Evolutionary conservation across 208 protist genomes (phyloP), one percentile per base, ranked within the genome.

Genomic region (Leishmania amazonensis): DNA sequence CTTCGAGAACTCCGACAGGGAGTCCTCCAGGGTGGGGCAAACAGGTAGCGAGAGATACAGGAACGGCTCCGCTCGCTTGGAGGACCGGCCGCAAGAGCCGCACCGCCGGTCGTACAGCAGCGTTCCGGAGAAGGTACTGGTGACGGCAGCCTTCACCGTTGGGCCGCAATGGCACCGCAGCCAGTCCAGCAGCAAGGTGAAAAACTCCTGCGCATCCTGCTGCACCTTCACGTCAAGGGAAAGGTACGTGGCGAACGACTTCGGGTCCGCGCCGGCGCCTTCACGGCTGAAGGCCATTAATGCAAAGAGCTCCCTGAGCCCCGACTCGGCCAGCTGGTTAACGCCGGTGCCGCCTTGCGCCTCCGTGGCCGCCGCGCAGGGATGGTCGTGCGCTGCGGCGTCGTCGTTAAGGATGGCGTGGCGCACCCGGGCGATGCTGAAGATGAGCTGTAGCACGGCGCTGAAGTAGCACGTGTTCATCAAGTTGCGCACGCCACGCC

Each of bases 391-490:
- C 75, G 2, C 70, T n/a, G 67, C 64, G 1, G 58, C 74, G 76
- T 80, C 87, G 31, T 84, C 86, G 15, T 76, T 54, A 5, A 97
- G 80, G 24, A 97, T 89, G 6, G 88, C 89, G 28, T 85, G 83
- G 4, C 94, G 87, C 75, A 98, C 84, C 17, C 51, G 57, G 13
- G 88, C 75, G 60, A 94, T 89, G 64, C 83, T 83, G 78, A 95
- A 98, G 38, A 98, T 87, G 42, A 96, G 53, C 87, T 98, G 94
- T 75, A 98, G 40, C 15, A 97, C 85, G 13, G 88, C 79, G 86
- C 94, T 97, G 84, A 97, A 88, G 88, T 98, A 98, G 85, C 96
- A 98, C 42, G 93, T 98, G 85, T 96, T 98, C 64, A 89, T 90
- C 21, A 97, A 81, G 81, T 98, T 98, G 17, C 73, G 68, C 71